Percentiles rank a stretch among this genome's conserved stretches.
These are phyloP conservation scores for Scorias spongiosa DNA, from an alignment of 2,329 filamentous ascomycete species.

Conservation along the genomic window DNA sequence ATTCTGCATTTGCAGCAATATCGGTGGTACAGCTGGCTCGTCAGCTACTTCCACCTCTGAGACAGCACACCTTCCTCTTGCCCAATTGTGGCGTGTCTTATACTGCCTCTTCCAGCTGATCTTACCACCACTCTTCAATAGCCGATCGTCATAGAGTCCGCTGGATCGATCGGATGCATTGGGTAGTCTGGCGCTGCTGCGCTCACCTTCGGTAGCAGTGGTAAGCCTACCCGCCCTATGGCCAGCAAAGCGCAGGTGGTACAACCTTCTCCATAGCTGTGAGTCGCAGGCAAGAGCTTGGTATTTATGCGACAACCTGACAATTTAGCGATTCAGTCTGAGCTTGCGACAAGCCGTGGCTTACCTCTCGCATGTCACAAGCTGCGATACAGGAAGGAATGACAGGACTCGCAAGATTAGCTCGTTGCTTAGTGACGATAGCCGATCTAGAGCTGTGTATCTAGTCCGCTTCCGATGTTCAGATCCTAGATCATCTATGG, in stretches of 20 bases:
- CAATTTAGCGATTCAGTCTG: slow-evolving; percentile 24
- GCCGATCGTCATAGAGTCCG: slow-evolving; percentile 46
- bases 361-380: slow-evolving; percentile 50
- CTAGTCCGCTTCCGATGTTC: slow-evolving; percentile 30
- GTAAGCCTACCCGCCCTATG: slow-evolving; percentile 65
- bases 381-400: slow-evolving; percentile 52
- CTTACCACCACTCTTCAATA: slow-evolving; percentile 34
- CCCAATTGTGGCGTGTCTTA: slow-evolving; percentile 82
- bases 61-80: slow-evolving; percentile 63
- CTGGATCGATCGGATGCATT: background rate
- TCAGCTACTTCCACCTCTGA: slow-evolving; percentile 56
- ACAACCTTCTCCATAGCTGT: slow-evolving; percentile 80
- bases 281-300: slow-evolving; percentile 59
- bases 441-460: slow-evolving; percentile 36
- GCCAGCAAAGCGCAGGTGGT: slow-evolving; percentile 74
- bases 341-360: slow-evolving; percentile 1
- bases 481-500: slow-evolving; percentile 7
- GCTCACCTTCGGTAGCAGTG: slow-evolving; percentile 37
- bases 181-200: slow-evolving; percentile 29
- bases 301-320: slow-evolving; percentile 60
- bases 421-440: slow-evolving; percentile 73
- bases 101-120: slow-evolving; percentile 83
- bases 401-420: slow-evolving; percentile 72
- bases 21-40: slow-evolving; percentile 36
- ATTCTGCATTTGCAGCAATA: slow-evolving; percentile 63